These are phyloP conservation scores for Blastomyces percursus DNA, from an alignment of 2,329 filamentous ascomycete species.

Conservation along the genomic window DNA sequence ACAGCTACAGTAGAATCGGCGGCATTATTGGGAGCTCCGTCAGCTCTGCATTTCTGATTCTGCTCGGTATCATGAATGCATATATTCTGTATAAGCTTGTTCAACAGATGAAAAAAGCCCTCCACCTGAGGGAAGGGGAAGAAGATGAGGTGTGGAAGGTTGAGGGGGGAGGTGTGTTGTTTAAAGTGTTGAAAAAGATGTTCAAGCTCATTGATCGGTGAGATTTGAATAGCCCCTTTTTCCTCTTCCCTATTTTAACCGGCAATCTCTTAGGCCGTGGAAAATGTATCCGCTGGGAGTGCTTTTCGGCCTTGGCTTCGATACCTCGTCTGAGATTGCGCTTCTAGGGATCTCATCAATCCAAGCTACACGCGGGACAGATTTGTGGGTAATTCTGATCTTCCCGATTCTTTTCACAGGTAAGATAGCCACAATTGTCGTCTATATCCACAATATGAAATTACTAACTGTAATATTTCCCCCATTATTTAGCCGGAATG, in stretches of 20 bases:
- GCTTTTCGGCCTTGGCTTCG: conserved; percentile 84
- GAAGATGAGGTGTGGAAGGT: conserved; percentile 51
- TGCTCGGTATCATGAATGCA: conserved; percentile 71
- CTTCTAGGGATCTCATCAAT: conserved; percentile 82
- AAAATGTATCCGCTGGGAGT: conserved; percentile 93
- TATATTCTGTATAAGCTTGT: conserved; percentile 76
- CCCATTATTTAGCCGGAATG: conserved; percentile 59
- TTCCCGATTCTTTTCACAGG: conserved; percentile 84
- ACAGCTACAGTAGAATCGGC: conserved; percentile 65
- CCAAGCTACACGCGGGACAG: conserved; percentile 73
- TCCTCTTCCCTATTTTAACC: not conserved
- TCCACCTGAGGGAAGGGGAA: conserved; percentile 39
- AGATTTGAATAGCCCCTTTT: not conserved
- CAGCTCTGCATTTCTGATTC: conserved; percentile 68
- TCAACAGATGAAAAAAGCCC: conserved; percentile 52
- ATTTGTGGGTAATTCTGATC: conserved; percentile 86
- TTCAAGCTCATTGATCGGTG: conserved; percentile 59
- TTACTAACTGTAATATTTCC: not conserved
- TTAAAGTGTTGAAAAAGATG: conserved; percentile 57
- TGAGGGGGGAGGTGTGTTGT: conserved; percentile 66
- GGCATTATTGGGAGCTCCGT: conserved; percentile 84
- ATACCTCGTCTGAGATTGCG: conserved; percentile 89
- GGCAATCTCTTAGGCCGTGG: conserved; percentile 45
- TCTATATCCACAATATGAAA: not conserved
- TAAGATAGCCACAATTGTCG: conserved; percentile 26